Evolutionary conservation across 768 basidiomycete species (phyloP).

Genomic region (Boletus pseudo-olivaceus): DNA sequence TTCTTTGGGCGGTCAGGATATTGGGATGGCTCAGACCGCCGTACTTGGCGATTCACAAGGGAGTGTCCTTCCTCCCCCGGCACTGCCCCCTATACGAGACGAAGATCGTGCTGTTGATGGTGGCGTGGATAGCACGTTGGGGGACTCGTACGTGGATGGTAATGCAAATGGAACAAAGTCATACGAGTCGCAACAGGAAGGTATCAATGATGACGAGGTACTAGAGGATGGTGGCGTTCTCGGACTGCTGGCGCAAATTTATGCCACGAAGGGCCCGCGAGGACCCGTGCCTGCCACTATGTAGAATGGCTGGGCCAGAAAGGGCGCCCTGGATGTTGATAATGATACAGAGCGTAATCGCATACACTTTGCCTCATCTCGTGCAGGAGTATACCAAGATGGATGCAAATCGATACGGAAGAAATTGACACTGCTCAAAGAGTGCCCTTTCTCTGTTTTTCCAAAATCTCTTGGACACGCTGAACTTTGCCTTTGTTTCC

Average conservation of each 20-base stretch:
- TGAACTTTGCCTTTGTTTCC: conserved; percentile 80
- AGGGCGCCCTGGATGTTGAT: not conserved
- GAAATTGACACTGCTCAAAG: not conserved
- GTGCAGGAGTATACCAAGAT: not conserved
- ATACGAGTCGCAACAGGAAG: conserved; percentile 41
- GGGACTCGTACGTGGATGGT: conserved; percentile 75
- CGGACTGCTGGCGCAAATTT: conserved; percentile 84
- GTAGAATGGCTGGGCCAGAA: conserved; percentile 13
- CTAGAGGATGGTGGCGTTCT: conserved; percentile 81
- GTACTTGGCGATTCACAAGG: conserved; percentile 76
- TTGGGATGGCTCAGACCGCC: conserved; percentile 63
- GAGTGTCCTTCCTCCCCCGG: conserved; percentile 33
- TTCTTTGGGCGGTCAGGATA: conserved; percentile 37
- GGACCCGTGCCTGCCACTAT: conserved; percentile 47
- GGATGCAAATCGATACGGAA: not conserved
- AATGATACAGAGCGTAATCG: not conserved
- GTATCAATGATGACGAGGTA: conserved; percentile 57
- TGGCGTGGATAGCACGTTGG: conserved; percentile 56
- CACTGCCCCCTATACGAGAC: conserved; percentile 31
- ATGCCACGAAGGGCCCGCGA: conserved; percentile 53
- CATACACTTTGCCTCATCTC: not conserved
- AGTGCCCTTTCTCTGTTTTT: conserved; percentile 24
- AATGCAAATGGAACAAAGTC: conserved; percentile 39
- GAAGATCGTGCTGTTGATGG: conserved; percentile 51
- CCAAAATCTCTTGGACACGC: conserved; percentile 78